Conservation (phyloP, 1,139 yeast species). For the Pichia sp. region DNA sequence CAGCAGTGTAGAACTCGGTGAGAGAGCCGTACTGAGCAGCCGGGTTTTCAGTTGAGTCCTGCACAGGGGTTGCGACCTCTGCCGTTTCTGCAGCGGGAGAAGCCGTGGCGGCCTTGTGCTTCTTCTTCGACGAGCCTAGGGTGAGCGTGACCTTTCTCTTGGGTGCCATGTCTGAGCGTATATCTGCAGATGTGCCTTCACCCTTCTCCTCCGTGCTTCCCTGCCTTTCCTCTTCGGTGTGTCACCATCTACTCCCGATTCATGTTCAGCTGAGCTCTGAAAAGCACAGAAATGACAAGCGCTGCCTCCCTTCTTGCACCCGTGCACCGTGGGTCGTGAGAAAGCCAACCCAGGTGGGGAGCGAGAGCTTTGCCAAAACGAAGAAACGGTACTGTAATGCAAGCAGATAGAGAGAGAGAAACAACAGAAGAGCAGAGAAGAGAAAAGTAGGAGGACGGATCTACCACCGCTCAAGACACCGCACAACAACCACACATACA, state of each 20-base stretch:
- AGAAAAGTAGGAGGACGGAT: background rate
- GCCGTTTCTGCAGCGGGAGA: background rate
- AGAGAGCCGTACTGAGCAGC: background rate
- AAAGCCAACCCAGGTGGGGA: background rate
- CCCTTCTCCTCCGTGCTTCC: too few species aligned
- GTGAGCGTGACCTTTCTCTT: conserved; percentile 23
- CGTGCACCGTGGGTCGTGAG: background rate
- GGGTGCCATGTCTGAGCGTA: conserved; percentile 18
- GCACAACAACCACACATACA: background rate
- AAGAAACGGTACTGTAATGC: background rate
- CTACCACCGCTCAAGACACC: background rate
- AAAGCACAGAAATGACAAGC: background rate
- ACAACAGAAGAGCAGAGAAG: background rate
- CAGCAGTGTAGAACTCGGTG: conserved; percentile 9
- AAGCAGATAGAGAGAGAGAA: background rate
- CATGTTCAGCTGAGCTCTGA: background rate
- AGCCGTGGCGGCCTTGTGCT: conserved; percentile 14
- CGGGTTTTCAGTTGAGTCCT: background rate
- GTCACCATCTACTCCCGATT: background rate
- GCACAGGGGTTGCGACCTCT: background rate
- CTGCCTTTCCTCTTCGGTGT: background rate
- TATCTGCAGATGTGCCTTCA: too few species aligned
- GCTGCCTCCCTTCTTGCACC: background rate
- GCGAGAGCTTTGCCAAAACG: conserved; percentile 1
- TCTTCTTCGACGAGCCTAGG: conserved; percentile 16